These are phyloP conservation scores for Intubia oerlemansii DNA, from an alignment of 2,329 filamentous ascomycete species.

Conservation along the genomic window DNA sequence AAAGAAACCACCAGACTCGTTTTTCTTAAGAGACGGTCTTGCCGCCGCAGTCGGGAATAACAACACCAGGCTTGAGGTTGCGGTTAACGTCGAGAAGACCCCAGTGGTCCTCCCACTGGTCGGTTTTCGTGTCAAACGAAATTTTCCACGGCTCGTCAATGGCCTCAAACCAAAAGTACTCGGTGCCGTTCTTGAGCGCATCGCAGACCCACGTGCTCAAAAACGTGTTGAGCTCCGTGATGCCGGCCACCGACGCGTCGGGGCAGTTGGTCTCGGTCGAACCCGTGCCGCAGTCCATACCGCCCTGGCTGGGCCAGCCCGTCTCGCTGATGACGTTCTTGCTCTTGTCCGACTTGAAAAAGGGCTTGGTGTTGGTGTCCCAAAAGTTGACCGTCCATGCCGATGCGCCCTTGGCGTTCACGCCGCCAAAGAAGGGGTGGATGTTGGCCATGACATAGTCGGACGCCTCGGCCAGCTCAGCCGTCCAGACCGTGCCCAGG, in stretches of 20 bases:
- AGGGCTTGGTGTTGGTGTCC: slow-evolving; percentile 40
- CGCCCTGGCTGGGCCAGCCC: slow-evolving; percentile 73
- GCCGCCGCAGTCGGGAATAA: slow-evolving; percentile 72
- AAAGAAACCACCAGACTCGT: too few species aligned
- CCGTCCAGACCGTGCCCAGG: slow-evolving; percentile 71
- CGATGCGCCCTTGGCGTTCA: slow-evolving; percentile 44
- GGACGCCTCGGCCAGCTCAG: slow-evolving; percentile 42
- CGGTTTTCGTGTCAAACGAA: slow-evolving; percentile 39
- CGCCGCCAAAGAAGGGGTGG: slow-evolving; percentile 84
- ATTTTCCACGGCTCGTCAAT: slow-evolving; percentile 97
- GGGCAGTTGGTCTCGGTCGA: slow-evolving; percentile 28
- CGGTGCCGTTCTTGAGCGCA: slow-evolving; percentile 58
- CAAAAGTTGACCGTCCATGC: slow-evolving; percentile 74
- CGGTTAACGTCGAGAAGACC: slow-evolving; percentile 72
- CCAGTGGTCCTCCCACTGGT: slow-evolving; percentile 93
- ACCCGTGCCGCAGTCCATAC: slow-evolving; percentile 48
- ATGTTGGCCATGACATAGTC: slow-evolving; percentile 94
- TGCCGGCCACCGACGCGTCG: slow-evolving; percentile 51
- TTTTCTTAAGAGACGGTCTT: too few species aligned
- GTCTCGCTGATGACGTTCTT: slow-evolving; percentile 77
- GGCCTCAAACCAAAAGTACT: slow-evolving; percentile 95
- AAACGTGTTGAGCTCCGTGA: slow-evolving; percentile 67
- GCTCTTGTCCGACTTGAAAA: slow-evolving; percentile 38
- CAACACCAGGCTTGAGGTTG: slow-evolving; percentile 63
- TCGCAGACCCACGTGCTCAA: slow-evolving; percentile 72